Evolutionary conservation across 495 filamentous ascomycete species (phyloP).

Genomic region (Podospora conica): DNA sequence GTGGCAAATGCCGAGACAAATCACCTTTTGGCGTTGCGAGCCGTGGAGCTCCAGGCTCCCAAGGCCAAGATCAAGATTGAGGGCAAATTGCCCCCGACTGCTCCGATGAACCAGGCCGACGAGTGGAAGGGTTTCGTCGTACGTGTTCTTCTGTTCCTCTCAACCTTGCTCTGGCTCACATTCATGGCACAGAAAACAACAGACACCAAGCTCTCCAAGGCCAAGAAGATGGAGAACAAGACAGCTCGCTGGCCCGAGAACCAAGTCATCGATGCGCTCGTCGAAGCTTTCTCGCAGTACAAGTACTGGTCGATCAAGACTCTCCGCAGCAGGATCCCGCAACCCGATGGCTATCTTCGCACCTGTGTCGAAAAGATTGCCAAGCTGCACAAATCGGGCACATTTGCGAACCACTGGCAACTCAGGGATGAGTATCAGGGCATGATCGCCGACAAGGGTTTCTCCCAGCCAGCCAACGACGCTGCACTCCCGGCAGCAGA

Average conservation of each 20-base stretch:
- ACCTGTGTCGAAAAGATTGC: constrained; percentile 78
- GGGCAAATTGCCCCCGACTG: constrained; percentile 33
- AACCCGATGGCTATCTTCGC: constrained; percentile 89
- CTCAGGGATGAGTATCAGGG: constrained; percentile 66
- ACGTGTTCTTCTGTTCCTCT: constrained; percentile 21
- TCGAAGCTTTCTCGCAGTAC: constrained; percentile 72
- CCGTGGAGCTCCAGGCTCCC: constrained; percentile 57
- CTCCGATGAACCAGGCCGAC: constrained; percentile 34
- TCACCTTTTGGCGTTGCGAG: constrained; percentile 52
- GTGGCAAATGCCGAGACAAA: constrained; percentile 68
- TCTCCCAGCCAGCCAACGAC: constrained; percentile 47
- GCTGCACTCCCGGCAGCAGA: constrained; percentile 21
- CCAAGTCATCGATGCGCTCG: constrained; percentile 78
- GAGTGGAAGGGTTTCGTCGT: constrained; percentile 54
- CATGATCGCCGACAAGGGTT: constrained; percentile 43
- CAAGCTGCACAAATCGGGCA: constrained; percentile 67
- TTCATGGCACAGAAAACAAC: constrained; percentile 34
- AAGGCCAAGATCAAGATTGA: constrained; percentile 48
- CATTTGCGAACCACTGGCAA: constrained; percentile 77
- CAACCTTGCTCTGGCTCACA: constrained; percentile 20
- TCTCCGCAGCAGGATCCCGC: constrained; percentile 62
- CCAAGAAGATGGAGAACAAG: constrained; percentile 65
- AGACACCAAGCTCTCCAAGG: constrained; percentile 41
- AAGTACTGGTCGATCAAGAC: constrained; percentile 85
- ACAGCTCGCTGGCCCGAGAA: constrained; percentile 78